Evolutionary conservation across 2,329 filamentous ascomycete species (phyloP).

Genomic region (Hysterium pulicare): DNA sequence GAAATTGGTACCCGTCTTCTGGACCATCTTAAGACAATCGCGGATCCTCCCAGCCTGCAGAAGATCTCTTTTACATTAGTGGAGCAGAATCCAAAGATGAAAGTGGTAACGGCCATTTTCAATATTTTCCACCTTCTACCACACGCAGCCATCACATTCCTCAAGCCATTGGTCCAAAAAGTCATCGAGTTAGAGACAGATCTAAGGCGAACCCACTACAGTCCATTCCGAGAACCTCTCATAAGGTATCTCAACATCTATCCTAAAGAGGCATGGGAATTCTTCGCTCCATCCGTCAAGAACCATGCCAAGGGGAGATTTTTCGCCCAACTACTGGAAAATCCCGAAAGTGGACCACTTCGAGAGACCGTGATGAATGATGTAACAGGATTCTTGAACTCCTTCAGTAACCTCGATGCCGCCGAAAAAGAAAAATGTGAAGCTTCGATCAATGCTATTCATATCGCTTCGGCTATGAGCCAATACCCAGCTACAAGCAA

Average conservation of each 20-base stretch:
- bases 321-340: constrained; percentile 78
- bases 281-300: constrained; percentile 74
- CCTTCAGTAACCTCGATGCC: constrained; percentile 61
- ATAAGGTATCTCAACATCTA: constrained; percentile 94
- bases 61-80: constrained; percentile 92
- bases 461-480: constrained; percentile 76
- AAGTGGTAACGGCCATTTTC: constrained; percentile 89
- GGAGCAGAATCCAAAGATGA: constrained; percentile 89
- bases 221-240: constrained; percentile 84
- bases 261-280: constrained; percentile 78
- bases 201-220: constrained; percentile 80
- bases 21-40: constrained; percentile 88
- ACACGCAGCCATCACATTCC: constrained; percentile 82
- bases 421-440: constrained; percentile 67
- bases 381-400: constrained; percentile 66
- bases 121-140: constrained; percentile 97
- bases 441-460: constrained; percentile 81
- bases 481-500: constrained; percentile 60
- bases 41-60: constrained; percentile 74
- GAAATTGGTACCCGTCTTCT: constrained; percentile 92
- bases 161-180: constrained; percentile 82
- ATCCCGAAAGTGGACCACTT: constrained; percentile 70
- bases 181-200: constrained; percentile 86
- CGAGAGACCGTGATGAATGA: constrained; percentile 72
- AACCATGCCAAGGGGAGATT: constrained; percentile 87